These are phyloP conservation scores for Rhizopogon roseolus DNA, from an alignment of 768 basidiomycete genomes.

Conservation along the genomic window DNA sequence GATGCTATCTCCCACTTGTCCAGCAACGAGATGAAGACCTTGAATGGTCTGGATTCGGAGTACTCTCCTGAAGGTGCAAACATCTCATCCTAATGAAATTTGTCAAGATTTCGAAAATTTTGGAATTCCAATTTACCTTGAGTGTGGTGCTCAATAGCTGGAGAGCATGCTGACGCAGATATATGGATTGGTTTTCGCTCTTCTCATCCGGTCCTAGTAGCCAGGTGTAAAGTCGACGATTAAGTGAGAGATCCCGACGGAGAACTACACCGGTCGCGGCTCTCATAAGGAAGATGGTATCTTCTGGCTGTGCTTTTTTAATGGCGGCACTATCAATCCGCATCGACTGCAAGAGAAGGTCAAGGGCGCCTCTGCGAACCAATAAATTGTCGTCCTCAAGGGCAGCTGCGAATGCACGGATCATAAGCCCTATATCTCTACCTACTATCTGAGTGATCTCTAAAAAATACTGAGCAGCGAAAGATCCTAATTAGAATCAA, in stretches of 20 bases:
- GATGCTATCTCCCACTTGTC: conserved; percentile 98
- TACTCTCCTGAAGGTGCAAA: conserved; percentile 65
- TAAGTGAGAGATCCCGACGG: conserved; percentile 87
- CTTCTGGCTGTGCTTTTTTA: conserved; percentile 62
- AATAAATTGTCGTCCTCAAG: conserved; percentile 93
- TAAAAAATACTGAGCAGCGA: conserved; percentile 12
- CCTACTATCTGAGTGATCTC: conserved; percentile 75
- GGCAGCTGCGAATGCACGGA: conserved; percentile 85
- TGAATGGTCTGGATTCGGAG: conserved; percentile 82
- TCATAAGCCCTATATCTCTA: conserved; percentile 87
- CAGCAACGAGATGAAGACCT: conserved; percentile 89
- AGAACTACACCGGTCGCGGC: conserved; percentile 87
- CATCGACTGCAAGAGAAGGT: conserved; percentile 76
- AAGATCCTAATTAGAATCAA: neutral
- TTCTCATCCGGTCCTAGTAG: conserved; percentile 80
- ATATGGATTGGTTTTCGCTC: conserved; percentile 66
- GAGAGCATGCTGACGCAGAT: conserved; percentile 68
- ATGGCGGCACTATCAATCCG: conserved; percentile 69
- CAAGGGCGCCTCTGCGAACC: conserved; percentile 81
- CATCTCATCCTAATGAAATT: conserved; percentile 63
- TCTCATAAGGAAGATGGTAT: conserved; percentile 79
- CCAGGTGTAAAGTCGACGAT: conserved; percentile 92
- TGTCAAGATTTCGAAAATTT: neutral
- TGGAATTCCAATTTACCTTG: conserved; percentile 38
- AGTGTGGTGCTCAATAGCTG: conserved; percentile 67